A percentile compares a stretch with the other conserved stretches of the same genome.
Conservation (phyloP, 495 filamentous ascomycete species). For the Saxophila tyrrhenica region DNA sequence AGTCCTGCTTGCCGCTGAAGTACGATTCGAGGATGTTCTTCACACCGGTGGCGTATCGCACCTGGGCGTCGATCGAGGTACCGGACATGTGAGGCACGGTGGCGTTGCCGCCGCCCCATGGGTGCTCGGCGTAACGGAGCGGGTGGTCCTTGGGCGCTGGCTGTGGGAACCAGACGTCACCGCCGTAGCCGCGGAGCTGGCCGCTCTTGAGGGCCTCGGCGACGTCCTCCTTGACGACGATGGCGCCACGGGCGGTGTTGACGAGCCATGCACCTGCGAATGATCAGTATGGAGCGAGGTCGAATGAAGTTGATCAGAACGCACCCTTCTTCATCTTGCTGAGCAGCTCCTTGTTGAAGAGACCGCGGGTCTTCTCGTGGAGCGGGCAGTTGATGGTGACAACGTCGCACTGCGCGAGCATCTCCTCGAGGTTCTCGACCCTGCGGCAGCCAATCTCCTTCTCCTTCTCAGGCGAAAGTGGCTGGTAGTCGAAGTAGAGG, state of each 20-base stretch:
- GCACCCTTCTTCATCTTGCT: slow-evolving; percentile 96
- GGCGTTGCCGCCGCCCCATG: slow-evolving; percentile 92
- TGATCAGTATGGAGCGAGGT: background rate
- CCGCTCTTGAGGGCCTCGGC: slow-evolving; percentile 85
- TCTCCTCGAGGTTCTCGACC: slow-evolving; percentile 80
- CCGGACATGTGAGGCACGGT: slow-evolving; percentile 98
- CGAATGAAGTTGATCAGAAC: slow-evolving; percentile 11
- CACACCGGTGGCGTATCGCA: slow-evolving; percentile 80
- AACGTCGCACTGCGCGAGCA: slow-evolving; percentile 90
- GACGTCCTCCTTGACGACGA: slow-evolving; percentile 98
- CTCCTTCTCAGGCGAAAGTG: slow-evolving; percentile 73
- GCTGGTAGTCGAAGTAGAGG: slow-evolving; percentile 99
- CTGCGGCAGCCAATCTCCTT: slow-evolving; percentile 92
- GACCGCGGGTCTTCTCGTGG: slow-evolving; percentile 88
- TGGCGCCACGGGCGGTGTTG: slow-evolving; percentile 97
- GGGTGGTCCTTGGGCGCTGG: slow-evolving; percentile 90
- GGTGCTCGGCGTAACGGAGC: slow-evolving; percentile 85
- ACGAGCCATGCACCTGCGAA: slow-evolving; percentile 76
- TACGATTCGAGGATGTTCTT: slow-evolving; percentile 88
- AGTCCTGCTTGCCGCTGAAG: slow-evolving; percentile 75
- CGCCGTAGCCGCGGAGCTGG: slow-evolving; percentile 93
- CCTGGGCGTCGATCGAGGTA: slow-evolving; percentile 93
- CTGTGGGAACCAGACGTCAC: slow-evolving; percentile 90
- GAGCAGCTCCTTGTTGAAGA: slow-evolving; percentile 99
- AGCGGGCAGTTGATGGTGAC: slow-evolving; percentile 99